A percentile compares a stretch with the other conserved stretches of the same genome.
phyloP scores from a whole-genome alignment of 2,329 filamentous ascomycete genomes.

The Trichoderma oligosporum region DNA sequence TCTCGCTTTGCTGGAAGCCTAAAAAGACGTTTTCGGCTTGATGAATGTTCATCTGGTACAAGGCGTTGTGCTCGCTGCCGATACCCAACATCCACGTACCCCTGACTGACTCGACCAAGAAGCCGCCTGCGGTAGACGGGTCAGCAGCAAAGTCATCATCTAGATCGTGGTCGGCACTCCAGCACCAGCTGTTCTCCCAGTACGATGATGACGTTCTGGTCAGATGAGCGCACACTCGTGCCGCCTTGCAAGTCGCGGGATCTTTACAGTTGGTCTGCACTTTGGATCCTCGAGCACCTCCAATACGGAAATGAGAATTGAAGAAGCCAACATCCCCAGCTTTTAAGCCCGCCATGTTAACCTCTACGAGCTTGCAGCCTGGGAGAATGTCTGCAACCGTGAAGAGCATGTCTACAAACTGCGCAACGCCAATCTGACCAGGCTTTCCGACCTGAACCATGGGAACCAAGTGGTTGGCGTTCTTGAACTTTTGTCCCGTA shows the following conservation, averaged over 20 bases:
- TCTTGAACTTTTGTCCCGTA: constrained; percentile 42
- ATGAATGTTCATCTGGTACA: constrained; percentile 53
- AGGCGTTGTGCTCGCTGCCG: constrained; percentile 46
- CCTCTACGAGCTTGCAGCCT: constrained; percentile 38
- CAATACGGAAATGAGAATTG: constrained; percentile 42
- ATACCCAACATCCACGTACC: constrained; percentile 52
- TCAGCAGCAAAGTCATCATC: constrained; percentile 40
- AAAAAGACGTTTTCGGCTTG: constrained; percentile 43
- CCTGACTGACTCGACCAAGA: constrained; percentile 41
- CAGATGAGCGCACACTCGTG: constrained; percentile 47
- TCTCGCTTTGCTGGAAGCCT: constrained; percentile 45
- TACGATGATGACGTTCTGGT: constrained; percentile 44
- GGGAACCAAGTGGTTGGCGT: constrained; percentile 40
- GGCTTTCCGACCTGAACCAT: constrained; percentile 48
- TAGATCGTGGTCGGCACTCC: constrained; percentile 46
- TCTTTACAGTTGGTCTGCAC: constrained; percentile 38
- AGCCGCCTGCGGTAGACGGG: constrained; percentile 45
- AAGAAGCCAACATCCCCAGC: constrained; percentile 48
- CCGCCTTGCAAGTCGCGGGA: constrained; percentile 41
- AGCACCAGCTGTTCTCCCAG: constrained; percentile 53
- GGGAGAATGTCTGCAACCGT: constrained; percentile 43
- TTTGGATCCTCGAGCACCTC: constrained; percentile 40
- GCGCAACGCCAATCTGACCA: constrained; percentile 44
- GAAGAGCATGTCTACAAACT: constrained; percentile 50
- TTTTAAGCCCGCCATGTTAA: constrained; percentile 43